Percentiles rank a stretch among this genome's conserved stretches.
Conservation (phyloP, 2,329 filamentous ascomycete genomes). For the Aspergillus floridensis region DNA sequence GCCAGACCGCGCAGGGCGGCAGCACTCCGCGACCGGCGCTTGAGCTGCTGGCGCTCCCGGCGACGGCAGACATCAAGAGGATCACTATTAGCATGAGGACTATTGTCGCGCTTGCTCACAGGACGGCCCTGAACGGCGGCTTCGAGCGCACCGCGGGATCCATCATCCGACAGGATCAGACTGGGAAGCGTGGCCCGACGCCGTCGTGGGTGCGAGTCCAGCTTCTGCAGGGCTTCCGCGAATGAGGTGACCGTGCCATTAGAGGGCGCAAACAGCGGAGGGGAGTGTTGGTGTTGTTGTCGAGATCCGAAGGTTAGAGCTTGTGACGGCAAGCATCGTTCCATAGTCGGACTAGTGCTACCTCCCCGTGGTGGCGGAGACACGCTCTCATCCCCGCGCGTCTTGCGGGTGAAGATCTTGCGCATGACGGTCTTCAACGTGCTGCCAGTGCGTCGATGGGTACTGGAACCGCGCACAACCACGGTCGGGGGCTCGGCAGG, state of each 20-base stretch:
- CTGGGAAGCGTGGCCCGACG: slow-evolving; percentile 47
- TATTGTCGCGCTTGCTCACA: slow-evolving; percentile 11
- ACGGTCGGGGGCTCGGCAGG: slow-evolving; percentile 23
- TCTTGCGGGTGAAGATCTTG: slow-evolving; percentile 43
- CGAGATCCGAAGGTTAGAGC: slow-evolving; percentile 26
- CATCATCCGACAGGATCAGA: slow-evolving; percentile 43
- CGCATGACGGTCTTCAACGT: slow-evolving; percentile 46
- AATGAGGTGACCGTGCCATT: slow-evolving; percentile 20
- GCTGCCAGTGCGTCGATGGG: slow-evolving; percentile 41
- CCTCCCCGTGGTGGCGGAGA: slow-evolving; percentile 15
- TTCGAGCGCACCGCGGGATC: slow-evolving; percentile 31
- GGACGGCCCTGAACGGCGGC: slow-evolving; percentile 20
- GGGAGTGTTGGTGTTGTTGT: slow-evolving; percentile 21
- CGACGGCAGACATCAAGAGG: slow-evolving; percentile 19
- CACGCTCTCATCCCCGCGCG: slow-evolving; percentile 29
- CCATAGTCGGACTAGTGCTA: slow-evolving; percentile 8
- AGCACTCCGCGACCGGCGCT: slow-evolving; percentile 47
- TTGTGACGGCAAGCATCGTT: slow-evolving; percentile 13
- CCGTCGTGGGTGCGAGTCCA: slow-evolving; percentile 25
- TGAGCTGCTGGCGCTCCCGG: slow-evolving; percentile 28
- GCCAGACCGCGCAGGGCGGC: slow-evolving; percentile 38
- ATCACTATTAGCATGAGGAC: slow-evolving; percentile 13
- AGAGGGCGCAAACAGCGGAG: slow-evolving; percentile 23
- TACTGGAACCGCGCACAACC: slow-evolving; percentile 21
- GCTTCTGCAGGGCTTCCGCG: slow-evolving; percentile 21